Conservation (phyloP, 768 basidiomycete species). For the Tulasnella sp. region DNA sequence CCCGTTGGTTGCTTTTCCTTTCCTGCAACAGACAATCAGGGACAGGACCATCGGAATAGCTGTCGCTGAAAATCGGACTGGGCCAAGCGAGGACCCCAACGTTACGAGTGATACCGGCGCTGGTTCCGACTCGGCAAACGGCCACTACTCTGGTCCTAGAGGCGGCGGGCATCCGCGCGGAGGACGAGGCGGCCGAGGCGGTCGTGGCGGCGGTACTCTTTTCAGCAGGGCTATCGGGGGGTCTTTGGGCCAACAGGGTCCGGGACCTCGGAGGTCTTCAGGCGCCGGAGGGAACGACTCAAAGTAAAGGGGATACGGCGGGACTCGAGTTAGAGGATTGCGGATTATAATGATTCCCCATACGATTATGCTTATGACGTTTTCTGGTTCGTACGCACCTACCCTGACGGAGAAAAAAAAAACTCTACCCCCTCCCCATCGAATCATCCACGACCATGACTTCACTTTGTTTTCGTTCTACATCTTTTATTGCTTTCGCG, state of each 20-base stretch:
- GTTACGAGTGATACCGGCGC: neutral
- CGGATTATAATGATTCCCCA: neutral
- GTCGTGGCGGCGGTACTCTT: slow-evolving; percentile 46
- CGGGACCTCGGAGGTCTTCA: neutral
- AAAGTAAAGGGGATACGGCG: neutral
- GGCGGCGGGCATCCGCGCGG: slow-evolving; percentile 53
- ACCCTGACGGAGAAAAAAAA: neutral
- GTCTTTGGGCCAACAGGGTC: neutral
- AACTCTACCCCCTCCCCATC: neutral
- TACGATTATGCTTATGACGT: slow-evolving; percentile 10
- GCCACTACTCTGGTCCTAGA: slow-evolving; percentile 43
- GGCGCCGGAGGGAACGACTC: neutral
- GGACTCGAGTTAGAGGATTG: neutral
- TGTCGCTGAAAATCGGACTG: slow-evolving; percentile 64
- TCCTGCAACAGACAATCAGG: slow-evolving; percentile 62
- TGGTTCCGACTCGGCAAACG: neutral
- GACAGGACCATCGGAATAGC: slow-evolving; percentile 68
- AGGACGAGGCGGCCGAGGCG: slow-evolving; percentile 52
- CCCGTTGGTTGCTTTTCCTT: slow-evolving; percentile 28
- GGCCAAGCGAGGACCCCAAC: slow-evolving; percentile 22
- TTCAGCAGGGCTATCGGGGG: neutral
- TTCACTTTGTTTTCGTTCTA: neutral
- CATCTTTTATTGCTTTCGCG: neutral
- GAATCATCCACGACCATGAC: neutral
- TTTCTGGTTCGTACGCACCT: neutral